These are phyloP conservation scores for Populus davidiana DNA, from an alignment of 345 rosid genomes.

Conservation along the genomic window DNA sequence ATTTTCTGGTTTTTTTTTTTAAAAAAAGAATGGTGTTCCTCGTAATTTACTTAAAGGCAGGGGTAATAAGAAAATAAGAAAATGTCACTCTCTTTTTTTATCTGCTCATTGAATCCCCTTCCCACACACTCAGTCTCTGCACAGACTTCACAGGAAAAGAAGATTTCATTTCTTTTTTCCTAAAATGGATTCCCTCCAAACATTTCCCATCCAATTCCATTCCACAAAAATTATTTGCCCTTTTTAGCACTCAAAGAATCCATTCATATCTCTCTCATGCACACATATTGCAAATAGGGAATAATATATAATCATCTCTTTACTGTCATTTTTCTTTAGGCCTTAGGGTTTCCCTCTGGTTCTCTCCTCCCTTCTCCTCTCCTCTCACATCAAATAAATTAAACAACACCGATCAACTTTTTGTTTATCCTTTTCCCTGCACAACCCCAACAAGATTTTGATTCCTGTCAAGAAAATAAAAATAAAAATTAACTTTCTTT, in stretches of 20 bases:
- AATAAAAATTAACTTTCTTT: conserved; percentile 8
- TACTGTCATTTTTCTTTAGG: not conserved
- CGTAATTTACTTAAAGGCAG: conserved; percentile 18
- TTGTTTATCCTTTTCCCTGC: conserved; percentile 22
- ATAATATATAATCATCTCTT: not conserved
- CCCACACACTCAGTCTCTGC: not conserved
- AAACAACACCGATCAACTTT: conserved; percentile 20
- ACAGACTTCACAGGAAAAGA: not conserved
- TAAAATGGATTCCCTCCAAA: not conserved
- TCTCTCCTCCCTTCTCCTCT: not conserved
- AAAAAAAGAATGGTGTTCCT: not conserved
- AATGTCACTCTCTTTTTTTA: not conserved
- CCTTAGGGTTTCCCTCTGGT: not conserved
- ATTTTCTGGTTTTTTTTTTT: not conserved
- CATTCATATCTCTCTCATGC: not conserved
- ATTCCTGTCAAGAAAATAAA: conserved; percentile 24
- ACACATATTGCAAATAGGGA: not conserved
- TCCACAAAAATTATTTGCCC: not conserved
- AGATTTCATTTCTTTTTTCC: not conserved
- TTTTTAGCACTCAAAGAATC: not conserved
- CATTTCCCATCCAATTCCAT: conserved; percentile 1
- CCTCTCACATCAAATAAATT: not conserved
- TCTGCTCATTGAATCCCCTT: not conserved
- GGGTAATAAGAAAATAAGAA: conserved; percentile 17
- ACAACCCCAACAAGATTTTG: conserved; percentile 31